Conservation (phyloP, 495 filamentous ascomycete species). For the Penicillium angulare region DNA sequence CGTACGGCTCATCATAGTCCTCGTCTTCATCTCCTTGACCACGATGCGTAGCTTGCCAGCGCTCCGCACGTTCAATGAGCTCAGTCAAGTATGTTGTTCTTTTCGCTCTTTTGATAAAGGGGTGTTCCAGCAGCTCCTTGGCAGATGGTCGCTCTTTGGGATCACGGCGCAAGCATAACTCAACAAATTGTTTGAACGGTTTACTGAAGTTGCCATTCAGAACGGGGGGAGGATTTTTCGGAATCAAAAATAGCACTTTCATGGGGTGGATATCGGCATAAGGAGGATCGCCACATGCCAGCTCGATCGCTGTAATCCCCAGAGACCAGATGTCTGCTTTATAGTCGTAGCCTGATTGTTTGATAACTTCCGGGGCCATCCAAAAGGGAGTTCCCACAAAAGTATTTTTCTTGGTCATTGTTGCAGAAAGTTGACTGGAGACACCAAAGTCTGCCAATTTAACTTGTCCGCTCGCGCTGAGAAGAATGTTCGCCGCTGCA, state of each 20-base stretch:
- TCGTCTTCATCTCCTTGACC: constrained; percentile 54
- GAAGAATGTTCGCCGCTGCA: constrained; percentile 85
- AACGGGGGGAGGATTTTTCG: constrained; percentile 84
- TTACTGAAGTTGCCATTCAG: constrained; percentile 84
- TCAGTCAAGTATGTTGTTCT: constrained; percentile 89
- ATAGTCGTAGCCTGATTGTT: constrained; percentile 96
- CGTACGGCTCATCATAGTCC: constrained; percentile 49
- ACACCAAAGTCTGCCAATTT: constrained; percentile 98
- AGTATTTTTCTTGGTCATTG: constrained; percentile 99
- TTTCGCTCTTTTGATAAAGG: constrained; percentile 85
- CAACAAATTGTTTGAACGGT: constrained; percentile 92
- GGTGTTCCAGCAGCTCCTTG: constrained; percentile 82
- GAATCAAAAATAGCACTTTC: constrained; percentile 97
- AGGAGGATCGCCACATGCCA: constrained; percentile 90
- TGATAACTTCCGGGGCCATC: constrained; percentile 99
- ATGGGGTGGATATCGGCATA: constrained; percentile 98
- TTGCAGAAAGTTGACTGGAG: constrained; percentile 92
- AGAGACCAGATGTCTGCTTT: constrained; percentile 99
- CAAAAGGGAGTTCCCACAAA: constrained; percentile 98
- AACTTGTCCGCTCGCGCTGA: constrained; percentile 87
- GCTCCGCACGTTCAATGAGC: constrained; percentile 83
- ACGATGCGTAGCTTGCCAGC: constrained; percentile 63
- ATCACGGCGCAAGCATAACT: constrained; percentile 81
- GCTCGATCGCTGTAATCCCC: constrained; percentile 94
- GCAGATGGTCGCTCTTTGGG: constrained; percentile 85